Base-by-base conservation (phyloP, 2,329 filamentous ascomycete species). In the Chrysoporthe cubensis region DNA sequence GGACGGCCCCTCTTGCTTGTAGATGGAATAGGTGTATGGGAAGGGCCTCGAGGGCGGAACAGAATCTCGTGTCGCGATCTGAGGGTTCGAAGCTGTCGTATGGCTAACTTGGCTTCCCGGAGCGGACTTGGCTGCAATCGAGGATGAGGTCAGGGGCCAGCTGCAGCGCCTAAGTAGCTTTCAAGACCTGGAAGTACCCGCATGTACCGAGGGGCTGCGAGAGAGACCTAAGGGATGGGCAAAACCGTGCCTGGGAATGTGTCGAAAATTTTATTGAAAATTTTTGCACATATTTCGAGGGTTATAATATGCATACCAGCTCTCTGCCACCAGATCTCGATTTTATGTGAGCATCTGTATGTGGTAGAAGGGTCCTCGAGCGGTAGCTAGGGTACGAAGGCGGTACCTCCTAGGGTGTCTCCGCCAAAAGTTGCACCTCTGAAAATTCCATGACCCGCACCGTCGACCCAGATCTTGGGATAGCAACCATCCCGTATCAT, bases 81-180 rank as follows among this genome's bases (percentile, higher is more conserved):
- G 59, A 21, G 56, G 59, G 32, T 56, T 43, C 44, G 46, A 64
- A 42, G 43, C 44, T 46, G 21, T 50, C 21, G 48, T 21, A 50
- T 18, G 26, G 48, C 11, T 32, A 14, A 52, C 21, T 52, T 14
- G 48, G 26, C 13, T 14, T 52, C 50, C 26, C 6, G 4, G 11
- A 13, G 50, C 26, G 48, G 48, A 32, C 32, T 57, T 57, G 54
- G 14, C 8, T 9, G 54, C 14, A 57, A 44, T 61, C 40, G 42
- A 65, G 61, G 62, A 64, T 57, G 54, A 57, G 54, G 54, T 57
- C 54, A 57, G 54, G 54, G 54, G 54, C 54, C 34, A n/a, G 26
- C 54, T 57, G 52, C 13, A 56, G 52, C 8, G 21, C 52, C 32
- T 32, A 7, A 56, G 13, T 56, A 57, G 54, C 54, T 57, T 16